Percentiles rank a stretch among this genome's conserved stretches.
Evolutionary conservation across 352 stramenopile species (phyloP).

Genomic region (Globisporangium splendens): DNA sequence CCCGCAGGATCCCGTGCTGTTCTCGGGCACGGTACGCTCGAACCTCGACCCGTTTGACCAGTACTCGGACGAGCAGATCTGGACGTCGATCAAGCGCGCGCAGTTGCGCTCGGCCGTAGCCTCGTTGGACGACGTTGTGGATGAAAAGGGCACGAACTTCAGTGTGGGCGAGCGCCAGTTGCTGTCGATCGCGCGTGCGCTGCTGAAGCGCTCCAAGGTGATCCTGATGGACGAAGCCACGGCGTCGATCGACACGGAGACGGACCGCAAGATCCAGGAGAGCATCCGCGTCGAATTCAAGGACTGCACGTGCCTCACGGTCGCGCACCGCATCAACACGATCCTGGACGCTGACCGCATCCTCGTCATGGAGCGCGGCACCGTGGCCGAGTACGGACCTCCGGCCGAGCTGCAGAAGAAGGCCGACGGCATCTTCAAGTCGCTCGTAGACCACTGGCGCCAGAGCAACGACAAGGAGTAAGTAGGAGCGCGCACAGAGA

Average conservation of each 20-base stretch:
- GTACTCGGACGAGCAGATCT: constrained; percentile 86
- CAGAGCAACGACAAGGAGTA: constrained; percentile 33
- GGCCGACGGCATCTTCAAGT: constrained; percentile 56
- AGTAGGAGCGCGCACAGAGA: no score
- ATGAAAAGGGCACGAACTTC: constrained; percentile 94
- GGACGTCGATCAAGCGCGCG: constrained; percentile 75
- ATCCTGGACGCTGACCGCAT: constrained; percentile 97
- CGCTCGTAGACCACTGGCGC: constrained; percentile 64
- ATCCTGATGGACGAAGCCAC: constrained; percentile 99
- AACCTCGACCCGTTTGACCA: constrained; percentile 93
- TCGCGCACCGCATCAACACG: constrained; percentile 97
- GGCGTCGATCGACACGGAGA: constrained; percentile 85
- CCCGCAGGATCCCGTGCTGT: constrained; percentile 94
- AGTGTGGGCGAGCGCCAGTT: constrained; percentile 95
- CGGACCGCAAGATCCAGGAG: constrained; percentile 86
- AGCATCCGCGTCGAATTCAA: constrained; percentile 93
- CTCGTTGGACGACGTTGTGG: constrained; percentile 38
- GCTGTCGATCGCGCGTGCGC: constrained; percentile 92
- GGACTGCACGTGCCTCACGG: constrained; percentile 93
- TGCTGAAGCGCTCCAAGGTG: constrained; percentile 90
- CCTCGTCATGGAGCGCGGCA: constrained; percentile 94
- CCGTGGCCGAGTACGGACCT: constrained; percentile 88
- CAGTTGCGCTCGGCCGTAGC: constrained; percentile 57
- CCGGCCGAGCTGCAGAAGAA: constrained; percentile 78
- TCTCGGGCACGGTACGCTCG: constrained; percentile 89